Base-by-base conservation (phyloP, 2,329 filamentous ascomycete species). In the Colletotrichum somersetense region DNA sequence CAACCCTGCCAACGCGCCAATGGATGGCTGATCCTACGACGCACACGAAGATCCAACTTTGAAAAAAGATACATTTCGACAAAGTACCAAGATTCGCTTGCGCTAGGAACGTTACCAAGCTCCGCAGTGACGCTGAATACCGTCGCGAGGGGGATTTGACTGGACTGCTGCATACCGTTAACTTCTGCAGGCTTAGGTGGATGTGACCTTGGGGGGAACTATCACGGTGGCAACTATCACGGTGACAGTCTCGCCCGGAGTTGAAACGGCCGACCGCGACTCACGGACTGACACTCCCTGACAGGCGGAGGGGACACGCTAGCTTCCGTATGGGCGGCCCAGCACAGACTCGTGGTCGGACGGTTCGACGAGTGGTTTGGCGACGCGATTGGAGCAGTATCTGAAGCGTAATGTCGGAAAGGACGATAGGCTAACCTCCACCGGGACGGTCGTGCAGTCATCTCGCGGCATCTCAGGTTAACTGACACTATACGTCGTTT, bases 291-390 rank as follows among this genome's bases (percentile, higher is more conserved):
- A 26, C 65, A 58, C 63, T 10, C 42, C 40, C 40, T 53, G 52
- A 63, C 26, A 68, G 65, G 46, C 65, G 4, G 44, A 68, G 58
- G 30, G 30, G 30, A 44, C 11, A 61, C 65, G 69, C 66, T 66
- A 72, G 46, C 23, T 56, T 59, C 69, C 69, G 59, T 69, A 38
- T n/a, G 48, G 57, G 53, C 66, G 66, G 59, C 48, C 59, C 59
- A 55, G 46, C 44, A 53, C 55, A 63, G 46, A 61, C 69, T 59
- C 53, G 59, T 23, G 57, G 69, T 72, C 69, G 46, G 69, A 69
- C 66, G 66, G 63, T 40, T 68, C 48, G 53, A 55, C 46, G 58
- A 69, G 53, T 23, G 59, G 40, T 55, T 44, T 55, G 68, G 69
- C 53, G 58, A 67, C 69, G 48, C 55, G 63, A 23, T 23, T 46